Base-by-base conservation (phyloP, 352 stramenopile genomes). In the Pilasporangium apinafurcum region DNA sequence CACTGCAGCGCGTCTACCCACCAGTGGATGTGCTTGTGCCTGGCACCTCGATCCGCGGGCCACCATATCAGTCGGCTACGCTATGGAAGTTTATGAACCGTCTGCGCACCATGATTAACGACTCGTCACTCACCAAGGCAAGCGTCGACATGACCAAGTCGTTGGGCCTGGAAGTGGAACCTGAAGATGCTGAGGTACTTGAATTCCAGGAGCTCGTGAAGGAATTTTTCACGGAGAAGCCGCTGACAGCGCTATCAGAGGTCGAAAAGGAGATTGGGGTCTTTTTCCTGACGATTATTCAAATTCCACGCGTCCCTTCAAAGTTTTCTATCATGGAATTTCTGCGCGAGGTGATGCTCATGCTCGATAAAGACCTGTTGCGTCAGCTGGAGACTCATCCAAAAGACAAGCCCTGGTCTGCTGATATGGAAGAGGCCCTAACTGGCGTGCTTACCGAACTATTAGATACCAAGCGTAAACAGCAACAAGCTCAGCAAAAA, bases 81-180 rank as follows among this genome's bases (percentile, higher is more conserved):
- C 63, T 83, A 44, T 92, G 79, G 79, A 75, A 54, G 17, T 71
- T 70, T 53, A 70, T 86, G 48, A 76, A 68, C 28, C 51, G 56
- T 12, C 38, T 92, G 29, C 79, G 79, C 28, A 54, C 71, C 6
- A 63, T 68, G 18, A 82, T 92, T 37, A 92, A 89, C 46, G 42
- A 63, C 34, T 56, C 72, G 22, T 69, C 63, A 8, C 65, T 72
- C 17, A 65, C 67, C 9, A 79, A 85, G 24, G 62, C 75, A 20
- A 83, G 78, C 38, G 68, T 86, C 2, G 62, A 85, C 3, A 59
- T 84, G 10, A 50, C 74, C 7, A 59, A 48, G 22, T 69, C 78
- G 31, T 57, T 92, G 12, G 79, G 79, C 7, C 77, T 91, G n/a
- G 78, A 91, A 42, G 68, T 76, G 24, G 79, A 92, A 37, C 79